Base-by-base conservation (phyloP, 2,329 filamentous ascomycete species). In the Pseudogymnoascus sp. region DNA sequence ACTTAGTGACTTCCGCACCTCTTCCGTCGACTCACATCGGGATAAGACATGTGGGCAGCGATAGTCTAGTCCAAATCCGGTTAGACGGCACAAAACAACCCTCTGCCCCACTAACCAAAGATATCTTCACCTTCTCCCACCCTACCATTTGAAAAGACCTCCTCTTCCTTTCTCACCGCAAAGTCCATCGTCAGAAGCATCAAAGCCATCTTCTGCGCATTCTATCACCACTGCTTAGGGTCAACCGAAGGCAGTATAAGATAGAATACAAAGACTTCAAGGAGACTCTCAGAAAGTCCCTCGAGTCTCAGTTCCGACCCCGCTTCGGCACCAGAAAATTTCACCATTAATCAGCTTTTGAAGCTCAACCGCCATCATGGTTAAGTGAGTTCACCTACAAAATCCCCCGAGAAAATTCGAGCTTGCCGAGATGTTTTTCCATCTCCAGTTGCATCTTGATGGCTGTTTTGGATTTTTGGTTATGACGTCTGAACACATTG, bases 361-460 rank as follows among this genome's bases (percentile, higher is more conserved):
- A 72, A 77, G 77, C 79, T 89, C 86, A 78, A 90, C 92, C 90
- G 91, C 83, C 89, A 97, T 92, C 80, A 99, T 99, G 95, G 95
- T 99, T 80, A 97, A 97, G 93, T 97, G 89, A 89, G 93, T 93
- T 63, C 24, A 65, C 31, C 60, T 33, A 10, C 26, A 35, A 56
- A 59, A 63, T 42, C 14, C 42, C 62, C 29, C 24, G 21, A 29
- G 10, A 64, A 50, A 42, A 62, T 38, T 61, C 50, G 29, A 47
- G 50, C 31, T 35, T 40, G 50, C 38, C 31, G 14, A 33, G 50
- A 21, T 13, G 50, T 56, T 56, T 56, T 56, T 35, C 50, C 50
- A 35, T 56, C 29, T 56, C 21, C n/a, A n/a, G 50, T 33, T 56
- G 50, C 29, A 56, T 21, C 50, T 56, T 56, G 29, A 33, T 33